phyloP scores from a whole-genome alignment of 2,329 filamentous ascomycete species.

The Pseudopithomyces maydicus region DNA sequence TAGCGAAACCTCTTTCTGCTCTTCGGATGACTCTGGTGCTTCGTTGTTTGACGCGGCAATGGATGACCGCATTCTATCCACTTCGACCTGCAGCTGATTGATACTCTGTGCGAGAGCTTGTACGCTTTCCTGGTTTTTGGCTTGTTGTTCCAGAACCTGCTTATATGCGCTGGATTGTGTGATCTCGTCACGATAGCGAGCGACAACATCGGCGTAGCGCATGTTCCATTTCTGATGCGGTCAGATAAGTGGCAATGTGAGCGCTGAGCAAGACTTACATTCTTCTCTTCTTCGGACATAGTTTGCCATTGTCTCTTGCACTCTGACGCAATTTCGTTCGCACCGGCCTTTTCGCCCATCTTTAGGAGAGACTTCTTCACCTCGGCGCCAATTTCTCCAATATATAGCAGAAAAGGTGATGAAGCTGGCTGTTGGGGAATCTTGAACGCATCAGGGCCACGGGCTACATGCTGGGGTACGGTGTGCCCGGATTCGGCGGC shows the following conservation, averaged over 20 bases:
- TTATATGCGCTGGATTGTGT: slow-evolving; percentile 42
- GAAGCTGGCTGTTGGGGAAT: slow-evolving; percentile 46
- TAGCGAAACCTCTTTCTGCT: slow-evolving; percentile 27
- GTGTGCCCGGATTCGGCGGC: slow-evolving; percentile 16
- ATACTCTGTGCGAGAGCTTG: slow-evolving; percentile 47
- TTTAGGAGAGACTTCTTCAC: slow-evolving; percentile 45
- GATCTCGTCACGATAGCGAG: slow-evolving; percentile 45
- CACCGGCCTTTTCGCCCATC: slow-evolving; percentile 43
- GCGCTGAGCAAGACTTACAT: slow-evolving; percentile 20
- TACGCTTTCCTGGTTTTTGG: slow-evolving; percentile 46
- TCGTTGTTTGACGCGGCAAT: slow-evolving; percentile 33
- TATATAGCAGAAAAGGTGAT: slow-evolving; percentile 47
- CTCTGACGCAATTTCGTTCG: slow-evolving; percentile 49
- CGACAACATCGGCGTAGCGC: slow-evolving; percentile 47
- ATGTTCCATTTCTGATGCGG: slow-evolving; percentile 46
- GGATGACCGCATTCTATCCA: slow-evolving; percentile 44
- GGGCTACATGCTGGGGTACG: slow-evolving; percentile 20
- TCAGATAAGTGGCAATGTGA: slow-evolving; percentile 14
- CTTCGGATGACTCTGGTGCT: slow-evolving; percentile 15
- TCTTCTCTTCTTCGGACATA: slow-evolving; percentile 46
- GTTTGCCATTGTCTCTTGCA: slow-evolving; percentile 46
- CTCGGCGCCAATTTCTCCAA: slow-evolving; percentile 46
- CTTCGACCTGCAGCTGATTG: slow-evolving; percentile 47
- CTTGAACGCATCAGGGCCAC: slow-evolving; percentile 38
- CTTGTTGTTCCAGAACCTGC: slow-evolving; percentile 44